Percentiles rank a stretch among this genome's conserved stretches.
Evolutionary conservation across 306 rosid genomes (phyloP).

Genomic region (Sphenostylis stenocarpa): DNA sequence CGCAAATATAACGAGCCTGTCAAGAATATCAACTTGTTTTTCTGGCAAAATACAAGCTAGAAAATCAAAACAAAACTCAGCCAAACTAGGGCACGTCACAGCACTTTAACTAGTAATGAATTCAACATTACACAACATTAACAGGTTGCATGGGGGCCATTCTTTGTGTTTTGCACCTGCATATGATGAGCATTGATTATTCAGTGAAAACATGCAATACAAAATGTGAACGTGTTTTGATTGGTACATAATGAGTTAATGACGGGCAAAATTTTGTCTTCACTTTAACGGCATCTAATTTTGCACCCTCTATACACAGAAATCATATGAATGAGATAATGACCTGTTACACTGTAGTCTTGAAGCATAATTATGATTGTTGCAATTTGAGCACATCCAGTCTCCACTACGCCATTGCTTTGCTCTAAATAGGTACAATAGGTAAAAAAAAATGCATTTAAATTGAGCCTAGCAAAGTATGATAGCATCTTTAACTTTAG

Average conservation of each 20-base stretch:
- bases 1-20: constrained; percentile 35
- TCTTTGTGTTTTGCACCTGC: constrained; percentile 85
- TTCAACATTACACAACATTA: constrained; percentile 50
- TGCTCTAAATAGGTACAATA: constrained; percentile 58
- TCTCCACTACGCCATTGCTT: constrained; percentile 96
- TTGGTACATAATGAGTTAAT: constrained; percentile 3
- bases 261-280: background rate
- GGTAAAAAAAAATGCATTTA: constrained; percentile 15
- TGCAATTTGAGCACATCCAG: constrained; percentile 98
- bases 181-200: constrained; percentile 26
- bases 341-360: constrained; percentile 89
- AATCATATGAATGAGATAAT: constrained; percentile 23
- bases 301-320: background rate
- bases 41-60: constrained; percentile 34
- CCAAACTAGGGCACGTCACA: constrained; percentile 27
- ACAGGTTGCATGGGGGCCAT: constrained; percentile 57
- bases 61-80: constrained; percentile 35
- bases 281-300: background rate
- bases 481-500: constrained; percentile 4
- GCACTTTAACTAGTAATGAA: constrained; percentile 28
- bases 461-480: constrained; percentile 17
- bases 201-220: constrained; percentile 17
- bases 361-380: constrained; percentile 96
- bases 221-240: background rate
- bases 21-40: constrained; percentile 11